Evolutionary conservation across 1,284 basidiomycete genomes (phyloP), one percentile per base, ranked within the genome.

Genomic region (Fomes fomentarius): DNA sequence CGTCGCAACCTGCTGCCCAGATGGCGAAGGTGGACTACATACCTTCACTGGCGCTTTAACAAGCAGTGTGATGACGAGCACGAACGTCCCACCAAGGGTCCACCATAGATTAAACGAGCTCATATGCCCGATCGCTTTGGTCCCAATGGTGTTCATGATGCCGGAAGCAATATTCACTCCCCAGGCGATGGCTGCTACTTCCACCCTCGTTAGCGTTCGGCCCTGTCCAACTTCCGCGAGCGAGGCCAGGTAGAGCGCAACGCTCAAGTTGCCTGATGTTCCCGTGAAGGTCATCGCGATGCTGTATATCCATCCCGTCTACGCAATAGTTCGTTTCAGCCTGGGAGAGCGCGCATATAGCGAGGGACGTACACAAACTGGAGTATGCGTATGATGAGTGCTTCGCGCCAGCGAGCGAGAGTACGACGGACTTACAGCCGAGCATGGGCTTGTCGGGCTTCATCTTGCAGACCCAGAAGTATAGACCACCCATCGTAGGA

Each of bases 401-500:
- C 8, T 9, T 22, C 11, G 10, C 21, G 24, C 35, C n/a, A 28
- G 24, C 15, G 14, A 28, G 11, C 21, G 15, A 3, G 15, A n/a
- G 21, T 30, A 4, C 31, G 15, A 41, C 1, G 6, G 7, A 70
- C 80, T 69, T 60, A 82, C 82, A 84, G 34, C 83, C 83, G 8
- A 84, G 71, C 22, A 82, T 67, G 2, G 82, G 82, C 9, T 70
- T 59, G 38, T 82, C 75, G 0, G 81, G 80, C 60, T 83, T 83
- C 81, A 84, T 81, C 63, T 77, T 81, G 70, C 79, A 83, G n/a
- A 83, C 82, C 81, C 82, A 84, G 62, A 83, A 84, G 65, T 84
- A 84, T 34, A 84, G 66, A 3, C 81, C 82, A 17, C 82, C 82
- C 74, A 83, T 77, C 1, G 82, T 81, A 0, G 81, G 79, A 56